Conservation (phyloP, 2,329 filamentous ascomycete species). For the Thermochaetoides dissita region DNA sequence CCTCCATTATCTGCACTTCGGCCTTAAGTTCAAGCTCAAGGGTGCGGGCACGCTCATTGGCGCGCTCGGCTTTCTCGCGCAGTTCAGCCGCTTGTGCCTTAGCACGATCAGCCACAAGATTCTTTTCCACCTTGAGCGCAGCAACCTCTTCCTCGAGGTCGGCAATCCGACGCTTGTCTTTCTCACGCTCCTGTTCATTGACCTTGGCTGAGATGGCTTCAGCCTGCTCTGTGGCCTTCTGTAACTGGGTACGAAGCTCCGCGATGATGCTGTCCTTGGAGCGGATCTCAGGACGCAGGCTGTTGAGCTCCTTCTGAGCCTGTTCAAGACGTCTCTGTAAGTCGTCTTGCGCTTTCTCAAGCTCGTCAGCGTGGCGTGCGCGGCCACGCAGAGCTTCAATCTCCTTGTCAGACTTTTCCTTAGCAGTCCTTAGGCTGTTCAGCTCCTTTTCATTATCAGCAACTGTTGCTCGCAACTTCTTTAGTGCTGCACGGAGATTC, state of each 20-base stretch:
- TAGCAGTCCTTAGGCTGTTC: constrained; percentile 42
- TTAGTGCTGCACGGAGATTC: constrained; percentile 69
- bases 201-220: constrained; percentile 53
- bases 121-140: constrained; percentile 66
- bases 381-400: constrained; percentile 31
- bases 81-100: constrained; percentile 60
- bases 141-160: constrained; percentile 43
- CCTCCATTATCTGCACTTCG: constrained; percentile 68
- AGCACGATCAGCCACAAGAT: constrained; percentile 48
- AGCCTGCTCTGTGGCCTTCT: constrained; percentile 50
- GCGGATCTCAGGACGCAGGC: constrained; percentile 47
- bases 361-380: constrained; percentile 34
- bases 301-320: constrained; percentile 35
- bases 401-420: constrained; percentile 44
- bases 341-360: constrained; percentile 41
- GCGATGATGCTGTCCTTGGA: constrained; percentile 50
- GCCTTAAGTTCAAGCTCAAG: constrained; percentile 64
- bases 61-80: constrained; percentile 57
- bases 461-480: constrained; percentile 58
- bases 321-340: constrained; percentile 44
- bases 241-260: constrained; percentile 56
- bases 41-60: constrained; percentile 53
- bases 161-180: constrained; percentile 39
- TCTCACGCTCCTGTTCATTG: constrained; percentile 52
- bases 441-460: constrained; percentile 51